Percentiles rank a stretch among this genome's conserved stretches.
These are phyloP conservation scores for Nicotiana obtusifolia DNA, from an alignment of 257 asterid genomes.

Conservation along the genomic window DNA sequence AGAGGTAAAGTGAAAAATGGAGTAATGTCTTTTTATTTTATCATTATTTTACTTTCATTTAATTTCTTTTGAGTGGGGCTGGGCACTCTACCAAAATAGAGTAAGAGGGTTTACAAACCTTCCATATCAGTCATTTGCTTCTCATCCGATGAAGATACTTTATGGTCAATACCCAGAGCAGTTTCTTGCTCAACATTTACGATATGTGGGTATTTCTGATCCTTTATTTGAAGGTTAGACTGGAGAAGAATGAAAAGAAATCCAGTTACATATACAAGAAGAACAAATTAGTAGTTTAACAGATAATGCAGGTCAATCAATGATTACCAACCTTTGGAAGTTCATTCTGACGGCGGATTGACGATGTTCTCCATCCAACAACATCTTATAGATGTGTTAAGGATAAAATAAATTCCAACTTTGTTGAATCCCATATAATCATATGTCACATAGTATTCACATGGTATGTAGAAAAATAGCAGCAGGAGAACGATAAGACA, in stretches of 20 bases:
- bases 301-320: neutral
- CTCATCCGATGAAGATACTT: conserved; percentile 39
- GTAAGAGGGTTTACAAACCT: conserved; percentile 38
- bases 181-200: conserved; percentile 55
- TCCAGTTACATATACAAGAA: conserved; percentile 11
- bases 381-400: conserved; percentile 54
- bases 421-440: neutral
- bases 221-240: conserved; percentile 56
- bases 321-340: conserved; percentile 58
- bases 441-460: neutral
- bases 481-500: neutral
- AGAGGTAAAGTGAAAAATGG: neutral
- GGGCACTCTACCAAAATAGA: neutral
- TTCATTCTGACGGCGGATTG: conserved; percentile 80
- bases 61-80: neutral
- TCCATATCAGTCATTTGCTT: conserved; percentile 62
- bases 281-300: conserved; percentile 10
- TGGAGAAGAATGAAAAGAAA: conserved; percentile 22
- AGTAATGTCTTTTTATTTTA: neutral
- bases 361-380: conserved; percentile 98
- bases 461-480: neutral
- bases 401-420: conserved; percentile 22
- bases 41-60: neutral
- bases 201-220: conserved; percentile 77
- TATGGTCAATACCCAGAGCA: conserved; percentile 24